Conservation (phyloP, 768 basidiomycete species). For the Suillus fuscotomentosus region DNA sequence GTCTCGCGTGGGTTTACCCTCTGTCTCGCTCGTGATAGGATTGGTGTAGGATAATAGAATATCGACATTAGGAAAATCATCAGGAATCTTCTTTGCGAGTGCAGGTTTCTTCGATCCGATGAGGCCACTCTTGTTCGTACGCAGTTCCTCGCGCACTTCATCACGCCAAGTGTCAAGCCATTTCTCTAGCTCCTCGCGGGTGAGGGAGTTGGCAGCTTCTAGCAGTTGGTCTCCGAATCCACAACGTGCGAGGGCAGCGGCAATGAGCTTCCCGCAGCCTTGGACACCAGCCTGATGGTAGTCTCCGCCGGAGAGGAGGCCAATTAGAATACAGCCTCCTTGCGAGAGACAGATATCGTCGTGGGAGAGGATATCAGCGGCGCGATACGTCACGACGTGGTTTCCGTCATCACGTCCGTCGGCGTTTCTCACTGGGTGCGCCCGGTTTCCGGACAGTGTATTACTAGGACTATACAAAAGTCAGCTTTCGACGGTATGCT, state of each 20-base stretch:
- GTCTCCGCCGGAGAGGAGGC: slow-evolving; percentile 86
- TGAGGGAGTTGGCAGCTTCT: slow-evolving; percentile 52
- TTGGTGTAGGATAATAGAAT: slow-evolving; percentile 76
- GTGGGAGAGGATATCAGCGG: slow-evolving; percentile 41
- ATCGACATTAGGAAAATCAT: slow-evolving; percentile 69
- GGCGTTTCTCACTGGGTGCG: slow-evolving; percentile 61
- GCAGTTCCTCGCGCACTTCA: slow-evolving; percentile 59
- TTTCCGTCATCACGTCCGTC: slow-evolving; percentile 75
- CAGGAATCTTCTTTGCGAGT: slow-evolving; percentile 61
- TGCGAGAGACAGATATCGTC: slow-evolving; percentile 49
- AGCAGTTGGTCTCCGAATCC: slow-evolving; percentile 76
- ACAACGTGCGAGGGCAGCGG: slow-evolving; percentile 76
- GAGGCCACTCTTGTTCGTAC: slow-evolving; percentile 62
- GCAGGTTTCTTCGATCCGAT: slow-evolving; percentile 64
- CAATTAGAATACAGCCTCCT: slow-evolving; percentile 78
- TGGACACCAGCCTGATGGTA: slow-evolving; percentile 73
- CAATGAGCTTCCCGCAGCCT: slow-evolving; percentile 67
- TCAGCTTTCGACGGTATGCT: slow-evolving; percentile 6
- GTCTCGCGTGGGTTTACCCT: slow-evolving; percentile 42
- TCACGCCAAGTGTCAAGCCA: slow-evolving; percentile 68
- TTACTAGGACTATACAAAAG: slow-evolving; percentile 53
- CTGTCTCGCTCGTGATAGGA: slow-evolving; percentile 72
- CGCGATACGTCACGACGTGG: slow-evolving; percentile 47
- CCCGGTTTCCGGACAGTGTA: slow-evolving; percentile 69
- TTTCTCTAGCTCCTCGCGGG: slow-evolving; percentile 40